A percentile compares a stretch with the other conserved stretches of the same genome.
phyloP scores from a whole-genome alignment of 768 basidiomycete genomes.

The Suillus plorans region DNA sequence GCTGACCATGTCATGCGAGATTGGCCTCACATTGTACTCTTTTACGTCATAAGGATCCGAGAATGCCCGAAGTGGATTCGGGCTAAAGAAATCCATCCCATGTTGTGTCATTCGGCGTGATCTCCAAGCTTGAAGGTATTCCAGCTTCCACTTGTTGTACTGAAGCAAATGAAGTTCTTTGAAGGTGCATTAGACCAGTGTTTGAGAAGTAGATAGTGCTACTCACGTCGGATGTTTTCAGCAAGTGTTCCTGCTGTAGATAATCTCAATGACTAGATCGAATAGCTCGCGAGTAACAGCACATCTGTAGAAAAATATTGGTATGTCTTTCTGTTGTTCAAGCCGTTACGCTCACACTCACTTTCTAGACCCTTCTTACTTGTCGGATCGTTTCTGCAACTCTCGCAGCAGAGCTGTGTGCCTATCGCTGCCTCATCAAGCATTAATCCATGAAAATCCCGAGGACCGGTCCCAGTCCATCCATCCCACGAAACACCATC shows the following conservation, averaged over 20 bases:
- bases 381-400: not conserved
- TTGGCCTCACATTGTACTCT: constrained; percentile 9
- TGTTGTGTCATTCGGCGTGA: not conserved
- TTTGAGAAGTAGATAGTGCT: not conserved
- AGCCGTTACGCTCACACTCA: constrained; percentile 29
- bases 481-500: too few relatives aligned
- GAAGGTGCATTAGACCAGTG: not conserved
- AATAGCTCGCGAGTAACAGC: constrained; percentile 22
- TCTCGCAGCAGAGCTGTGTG: not conserved
- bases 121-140: constrained; percentile 16
- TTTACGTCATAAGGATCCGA: not conserved
- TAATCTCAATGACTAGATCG: constrained; percentile 23
- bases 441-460: too few relatives aligned
- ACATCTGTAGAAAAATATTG: constrained; percentile 21
- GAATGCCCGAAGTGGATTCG: not conserved
- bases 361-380: not conserved
- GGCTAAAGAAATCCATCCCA: not conserved
- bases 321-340: constrained; percentile 8
- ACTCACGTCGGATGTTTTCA: constrained; percentile 24
- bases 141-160: constrained; percentile 14
- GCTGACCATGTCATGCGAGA: constrained; percentile 21
- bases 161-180: constrained; percentile 24
- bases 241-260: constrained; percentile 19
- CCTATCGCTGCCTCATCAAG: too few relatives aligned
- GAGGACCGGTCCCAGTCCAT: too few relatives aligned